Base-by-base conservation (phyloP, 495 filamentous ascomycete genomes). In the Xylaria bambusicola region DNA sequence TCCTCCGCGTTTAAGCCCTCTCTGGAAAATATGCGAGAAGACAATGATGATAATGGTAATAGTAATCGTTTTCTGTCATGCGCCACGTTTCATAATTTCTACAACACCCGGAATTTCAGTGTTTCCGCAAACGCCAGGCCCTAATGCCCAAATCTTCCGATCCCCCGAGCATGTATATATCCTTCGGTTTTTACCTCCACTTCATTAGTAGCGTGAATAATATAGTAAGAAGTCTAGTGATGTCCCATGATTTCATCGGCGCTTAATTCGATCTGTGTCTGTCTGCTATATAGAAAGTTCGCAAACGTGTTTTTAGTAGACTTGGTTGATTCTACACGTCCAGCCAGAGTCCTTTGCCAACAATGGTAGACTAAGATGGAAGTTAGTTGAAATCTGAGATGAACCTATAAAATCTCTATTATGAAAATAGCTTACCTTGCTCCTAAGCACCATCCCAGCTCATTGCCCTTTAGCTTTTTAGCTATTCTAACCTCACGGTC, bases 381-480 rank as follows among this genome's bases (percentile, higher is more conserved):
- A 26, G 63, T 72, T 87, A 91, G 57, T 13, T 20, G 35, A 17
- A 24, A 21, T 6, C 29, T 15, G 8, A n/a, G n/a, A n/a, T n/a
- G n/a, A n/a, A n/a, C n/a, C n/a, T n/a, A n/a, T n/a, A n/a, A n/a
- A 21, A 52, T 27, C 8, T 24, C 24, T 3, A 2, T 3, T n/a
- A 3, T 3, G 10, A 3, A 12, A 52, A 18, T 15, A 12, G 48
- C 84, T 76, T 82, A 93, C 91, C 91, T 97, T 59, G 94, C 94
- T 66, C 94, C 94, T 72, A 98, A 78, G 77, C 93, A 97, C 94
- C 94, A 98, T 48, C 94, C 94, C 57, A 98, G 76, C 80, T 98
- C 95, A 73, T 97, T 97, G 33, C 86, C 86, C 80, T 93, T 93
- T 65, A 98, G 94, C 83, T 97, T 93, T 89, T 98, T 98, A 27